Percentiles rank a stretch among this genome's conserved stretches.
These are phyloP conservation scores for Magnusiomyces suaveolens DNA, from an alignment of 1,139 yeast species.

Conservation along the genomic window DNA sequence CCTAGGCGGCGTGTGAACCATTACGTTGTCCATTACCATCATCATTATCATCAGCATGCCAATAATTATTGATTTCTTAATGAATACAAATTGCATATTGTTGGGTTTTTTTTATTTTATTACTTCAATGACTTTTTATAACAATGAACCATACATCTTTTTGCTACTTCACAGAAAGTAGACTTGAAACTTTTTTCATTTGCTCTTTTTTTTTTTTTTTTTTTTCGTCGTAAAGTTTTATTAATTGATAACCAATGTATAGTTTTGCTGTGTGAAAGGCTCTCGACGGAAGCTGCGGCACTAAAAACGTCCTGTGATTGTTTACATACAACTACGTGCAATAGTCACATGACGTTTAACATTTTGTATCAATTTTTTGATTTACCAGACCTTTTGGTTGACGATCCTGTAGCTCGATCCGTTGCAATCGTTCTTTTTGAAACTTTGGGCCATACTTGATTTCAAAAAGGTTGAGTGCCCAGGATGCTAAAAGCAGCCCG, in stretches of 20 bases:
- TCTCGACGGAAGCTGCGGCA: neutral
- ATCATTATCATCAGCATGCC: conserved; percentile 1
- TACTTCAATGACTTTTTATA: no score
- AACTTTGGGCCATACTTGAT: conserved; percentile 10
- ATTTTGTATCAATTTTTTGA: neutral
- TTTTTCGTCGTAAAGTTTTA: neutral
- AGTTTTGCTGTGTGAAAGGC: neutral
- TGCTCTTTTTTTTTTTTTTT: neutral
- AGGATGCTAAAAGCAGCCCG: conserved; percentile 26
- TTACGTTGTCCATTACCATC: neutral
- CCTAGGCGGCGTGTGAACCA: neutral
- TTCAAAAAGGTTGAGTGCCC: conserved; percentile 8
- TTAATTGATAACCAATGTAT: neutral
- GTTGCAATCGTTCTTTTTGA: conserved; percentile 7
- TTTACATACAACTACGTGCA: neutral
- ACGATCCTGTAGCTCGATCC: neutral
- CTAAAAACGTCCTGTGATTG: neutral
- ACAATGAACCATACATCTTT: no score
- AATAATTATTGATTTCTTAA: neutral
- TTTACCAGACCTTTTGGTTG: neutral
- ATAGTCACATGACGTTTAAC: neutral
- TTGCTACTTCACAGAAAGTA: no score
- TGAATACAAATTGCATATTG: no score
- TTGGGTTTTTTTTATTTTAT: no score
- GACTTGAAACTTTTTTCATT: neutral